Conservation (phyloP, 2,329 filamentous ascomycete species). For the Drechslera avenae region DNA sequence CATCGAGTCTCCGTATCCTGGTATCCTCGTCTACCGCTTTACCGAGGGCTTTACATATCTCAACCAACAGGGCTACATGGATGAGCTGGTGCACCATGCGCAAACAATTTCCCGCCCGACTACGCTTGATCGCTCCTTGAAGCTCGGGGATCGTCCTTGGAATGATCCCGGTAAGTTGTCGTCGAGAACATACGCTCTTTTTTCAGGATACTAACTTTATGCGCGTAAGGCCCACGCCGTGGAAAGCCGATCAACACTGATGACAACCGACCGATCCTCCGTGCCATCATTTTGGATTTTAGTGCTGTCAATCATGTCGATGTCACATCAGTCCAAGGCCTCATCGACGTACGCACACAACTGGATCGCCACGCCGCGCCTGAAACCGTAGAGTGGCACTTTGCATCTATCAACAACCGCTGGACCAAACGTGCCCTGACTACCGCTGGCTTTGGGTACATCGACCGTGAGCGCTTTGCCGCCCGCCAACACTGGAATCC, state of each 20-base stretch:
- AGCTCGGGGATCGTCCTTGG: constrained; percentile 76
- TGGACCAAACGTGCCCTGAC: constrained; percentile 92
- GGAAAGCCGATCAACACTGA: constrained; percentile 55
- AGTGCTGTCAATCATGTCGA: constrained; percentile 93
- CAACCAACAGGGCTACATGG: constrained; percentile 87
- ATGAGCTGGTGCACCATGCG: constrained; percentile 61
- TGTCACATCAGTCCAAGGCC: constrained; percentile 85
- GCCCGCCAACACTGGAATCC: constrained; percentile 73
- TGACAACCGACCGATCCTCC: constrained; percentile 69
- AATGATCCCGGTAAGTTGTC: constrained; percentile 73
- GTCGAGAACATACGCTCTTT: background rate
- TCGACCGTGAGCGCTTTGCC: constrained; percentile 58
- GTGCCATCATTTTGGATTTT: constrained; percentile 93
- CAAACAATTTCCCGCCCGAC: constrained; percentile 73
- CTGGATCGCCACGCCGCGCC: constrained; percentile 84
- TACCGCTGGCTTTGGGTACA: constrained; percentile 83
- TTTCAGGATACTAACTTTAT: background rate
- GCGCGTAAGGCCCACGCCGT: constrained; percentile 58
- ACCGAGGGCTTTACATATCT: constrained; percentile 96
- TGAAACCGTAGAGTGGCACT: constrained; percentile 89
- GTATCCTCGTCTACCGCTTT: constrained; percentile 95
- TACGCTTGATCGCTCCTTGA: constrained; percentile 67
- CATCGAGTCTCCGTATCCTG: constrained; percentile 82
- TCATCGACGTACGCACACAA: constrained; percentile 94
- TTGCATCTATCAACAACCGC: constrained; percentile 89